Evolutionary conservation across 2,329 filamentous ascomycete species (phyloP).

Genomic region (Dothideomycetidae sp.): DNA sequence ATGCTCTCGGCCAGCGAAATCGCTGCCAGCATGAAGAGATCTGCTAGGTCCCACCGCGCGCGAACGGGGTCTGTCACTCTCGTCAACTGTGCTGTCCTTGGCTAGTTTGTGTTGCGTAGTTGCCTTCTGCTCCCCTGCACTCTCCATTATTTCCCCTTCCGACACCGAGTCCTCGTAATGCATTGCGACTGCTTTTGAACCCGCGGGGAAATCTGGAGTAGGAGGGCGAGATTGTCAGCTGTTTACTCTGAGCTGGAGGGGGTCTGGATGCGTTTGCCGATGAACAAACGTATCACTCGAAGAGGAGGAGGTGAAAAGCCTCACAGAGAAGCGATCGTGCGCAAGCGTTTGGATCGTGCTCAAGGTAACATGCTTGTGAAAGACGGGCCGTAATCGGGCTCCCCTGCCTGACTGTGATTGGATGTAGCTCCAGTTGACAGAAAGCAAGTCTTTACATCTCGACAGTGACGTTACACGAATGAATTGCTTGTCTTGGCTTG

Average conservation of each 20-base stretch:
- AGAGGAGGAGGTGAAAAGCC: neutral
- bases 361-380: too few relatives aligned
- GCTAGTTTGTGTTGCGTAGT: conserved; percentile 56
- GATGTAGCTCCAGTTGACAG: too few relatives aligned
- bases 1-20: conserved; percentile 36
- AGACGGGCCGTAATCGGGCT: too few relatives aligned
- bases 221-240: neutral
- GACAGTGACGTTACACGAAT: too few relatives aligned
- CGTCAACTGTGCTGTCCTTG: conserved; percentile 80
- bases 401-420: too few relatives aligned
- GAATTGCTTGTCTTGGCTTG: too few relatives aligned
- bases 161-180: conserved; percentile 49
- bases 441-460: too few relatives aligned
- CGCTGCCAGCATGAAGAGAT: conserved; percentile 19
- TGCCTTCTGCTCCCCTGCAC: conserved; percentile 67
- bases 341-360: neutral
- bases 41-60: conserved; percentile 20
- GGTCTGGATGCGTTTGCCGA: neutral
- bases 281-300: neutral
- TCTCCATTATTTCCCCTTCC: conserved; percentile 76
- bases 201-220: neutral
- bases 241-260: neutral
- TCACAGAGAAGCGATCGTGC: conserved; percentile 1
- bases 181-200: conserved; percentile 17
- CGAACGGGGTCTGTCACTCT: conserved; percentile 58